Conservation (phyloP, 1,284 basidiomycete genomes). For the Rhodotorula sp. region DNA sequence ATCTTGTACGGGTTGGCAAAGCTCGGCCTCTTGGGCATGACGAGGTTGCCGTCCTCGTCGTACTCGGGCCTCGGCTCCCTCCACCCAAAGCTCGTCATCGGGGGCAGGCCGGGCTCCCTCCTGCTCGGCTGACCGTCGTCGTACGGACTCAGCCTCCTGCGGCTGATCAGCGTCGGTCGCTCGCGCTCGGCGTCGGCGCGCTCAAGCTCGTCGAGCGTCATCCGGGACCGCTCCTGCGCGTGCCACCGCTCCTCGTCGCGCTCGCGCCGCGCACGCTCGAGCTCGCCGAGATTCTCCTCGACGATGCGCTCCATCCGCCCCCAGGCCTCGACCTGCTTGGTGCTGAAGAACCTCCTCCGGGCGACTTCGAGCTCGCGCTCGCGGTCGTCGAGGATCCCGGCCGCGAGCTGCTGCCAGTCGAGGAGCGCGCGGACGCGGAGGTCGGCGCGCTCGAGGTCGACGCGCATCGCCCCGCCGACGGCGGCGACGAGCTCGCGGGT, state of each 20-base stretch:
- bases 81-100: neutral
- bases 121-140: neutral
- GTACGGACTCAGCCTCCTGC: neutral
- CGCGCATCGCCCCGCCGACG: conserved; percentile 30
- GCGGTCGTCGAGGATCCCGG: neutral
- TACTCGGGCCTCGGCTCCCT: neutral
- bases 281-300: conserved; percentile 28
- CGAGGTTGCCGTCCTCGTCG: neutral
- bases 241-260: conserved; percentile 8
- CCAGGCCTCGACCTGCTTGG: conserved; percentile 27
- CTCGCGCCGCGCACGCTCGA: conserved; percentile 5
- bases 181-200: neutral
- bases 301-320: conserved; percentile 31
- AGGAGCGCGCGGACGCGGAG: neutral
- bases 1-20: conserved; percentile 36
- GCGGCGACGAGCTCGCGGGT: conserved; percentile 21
- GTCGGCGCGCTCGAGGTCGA: conserved; percentile 31
- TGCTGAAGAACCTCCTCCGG: conserved; percentile 9
- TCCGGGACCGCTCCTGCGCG: neutral
- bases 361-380: conserved; percentile 4
- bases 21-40: conserved; percentile 19
- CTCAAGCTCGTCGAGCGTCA: neutral
- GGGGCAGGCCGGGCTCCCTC: neutral
- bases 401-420: neutral
- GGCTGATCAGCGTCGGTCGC: neutral